Evolutionary conservation across 2,329 filamentous ascomycete species (phyloP).

Genomic region (Hawksworthiomyces lignivorus): DNA sequence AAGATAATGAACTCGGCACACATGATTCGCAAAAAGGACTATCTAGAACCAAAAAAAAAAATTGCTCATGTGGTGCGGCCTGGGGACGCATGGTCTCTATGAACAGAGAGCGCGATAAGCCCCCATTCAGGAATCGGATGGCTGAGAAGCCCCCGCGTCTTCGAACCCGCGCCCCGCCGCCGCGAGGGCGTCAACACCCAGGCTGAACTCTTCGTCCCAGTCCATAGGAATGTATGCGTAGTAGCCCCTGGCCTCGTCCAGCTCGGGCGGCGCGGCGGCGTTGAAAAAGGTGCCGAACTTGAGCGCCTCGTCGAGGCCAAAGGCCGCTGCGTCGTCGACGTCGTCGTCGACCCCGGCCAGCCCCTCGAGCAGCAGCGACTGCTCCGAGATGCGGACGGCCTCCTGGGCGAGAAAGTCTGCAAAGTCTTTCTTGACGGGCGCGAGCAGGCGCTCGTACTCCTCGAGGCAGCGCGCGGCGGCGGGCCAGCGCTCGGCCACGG

Average conservation of each 20-base stretch:
- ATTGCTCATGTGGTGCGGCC: too few species aligned
- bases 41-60: too few species aligned
- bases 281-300: conserved; percentile 2
- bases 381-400: background rate
- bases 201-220: conserved; percentile 6
- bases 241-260: background rate
- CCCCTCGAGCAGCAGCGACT: background rate
- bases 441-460: conserved; percentile 6
- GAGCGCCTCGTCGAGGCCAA: conserved; percentile 6
- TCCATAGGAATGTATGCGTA: conserved; percentile 5
- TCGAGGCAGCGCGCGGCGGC: conserved; percentile 5
- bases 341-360: background rate
- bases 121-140: background rate
- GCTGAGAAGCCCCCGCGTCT: background rate
- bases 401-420: conserved; percentile 1
- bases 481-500: conserved; percentile 6
- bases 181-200: background rate
- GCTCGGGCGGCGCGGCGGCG: background rate
- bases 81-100: too few species aligned
- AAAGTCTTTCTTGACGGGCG: conserved; percentile 1
- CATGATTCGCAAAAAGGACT: too few species aligned
- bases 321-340: too few species aligned
- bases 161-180: background rate
- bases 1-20: too few species aligned
- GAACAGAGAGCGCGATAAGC: too few species aligned